Conservation (phyloP, 208 protist genomes). For the Trypanosoma theileri region DNA sequence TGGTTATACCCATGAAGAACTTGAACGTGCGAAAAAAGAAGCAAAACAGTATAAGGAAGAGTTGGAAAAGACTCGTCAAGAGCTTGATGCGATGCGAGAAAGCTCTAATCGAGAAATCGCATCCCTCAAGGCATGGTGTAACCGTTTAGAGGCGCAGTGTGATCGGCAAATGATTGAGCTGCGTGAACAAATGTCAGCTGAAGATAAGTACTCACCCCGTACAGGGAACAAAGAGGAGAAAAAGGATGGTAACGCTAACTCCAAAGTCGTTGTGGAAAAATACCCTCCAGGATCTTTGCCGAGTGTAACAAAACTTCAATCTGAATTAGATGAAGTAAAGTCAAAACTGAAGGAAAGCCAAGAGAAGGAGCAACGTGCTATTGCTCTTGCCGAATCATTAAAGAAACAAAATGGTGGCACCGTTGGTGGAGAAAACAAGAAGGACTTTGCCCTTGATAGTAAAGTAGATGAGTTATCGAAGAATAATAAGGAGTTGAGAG, state of each 20-base stretch:
- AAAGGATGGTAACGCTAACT: not conserved
- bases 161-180: constrained; percentile 35
- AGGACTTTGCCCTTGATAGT: not conserved
- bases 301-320: constrained; percentile 11
- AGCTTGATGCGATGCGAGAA: constrained; percentile 31
- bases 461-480: not conserved
- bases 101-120: constrained; percentile 41
- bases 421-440: not conserved
- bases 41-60: constrained; percentile 22
- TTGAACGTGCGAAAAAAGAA: constrained; percentile 11
- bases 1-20: not conserved
- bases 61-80: constrained; percentile 28
- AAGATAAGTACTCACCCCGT: constrained; percentile 12
- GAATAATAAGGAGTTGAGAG: constrained; percentile 25
- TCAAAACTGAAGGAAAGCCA: constrained; percentile 28
- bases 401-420: not conserved
- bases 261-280: not conserved
- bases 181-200: constrained; percentile 21
- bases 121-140: constrained; percentile 45
- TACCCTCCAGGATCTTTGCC: not conserved
- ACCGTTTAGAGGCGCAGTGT: constrained; percentile 45
- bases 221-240: constrained; percentile 5
- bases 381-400: constrained; percentile 3
- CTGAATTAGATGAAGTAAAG: constrained; percentile 13
- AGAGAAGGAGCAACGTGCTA: not conserved